Conservation (phyloP, 257 asterid species). For the Voacanga thouarsii region DNA sequence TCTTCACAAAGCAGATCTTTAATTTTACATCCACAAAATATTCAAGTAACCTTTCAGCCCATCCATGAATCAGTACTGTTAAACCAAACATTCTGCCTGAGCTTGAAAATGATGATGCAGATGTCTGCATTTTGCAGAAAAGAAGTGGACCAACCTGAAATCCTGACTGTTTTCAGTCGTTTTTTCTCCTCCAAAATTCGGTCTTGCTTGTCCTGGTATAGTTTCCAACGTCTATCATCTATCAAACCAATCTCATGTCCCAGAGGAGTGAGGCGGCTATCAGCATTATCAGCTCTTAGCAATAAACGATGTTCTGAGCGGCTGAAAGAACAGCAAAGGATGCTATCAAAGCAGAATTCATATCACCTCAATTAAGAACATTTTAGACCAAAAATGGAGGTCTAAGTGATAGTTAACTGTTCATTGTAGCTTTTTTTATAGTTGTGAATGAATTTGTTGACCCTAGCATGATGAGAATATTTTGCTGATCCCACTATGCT, state of each 20-base stretch:
- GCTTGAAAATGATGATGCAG: not conserved
- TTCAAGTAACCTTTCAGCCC: not conserved
- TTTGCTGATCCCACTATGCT: not conserved
- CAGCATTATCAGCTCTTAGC: slow-evolving; percentile 93
- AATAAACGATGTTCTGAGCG: slow-evolving; percentile 96
- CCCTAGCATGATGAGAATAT: not conserved
- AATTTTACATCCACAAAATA: not conserved
- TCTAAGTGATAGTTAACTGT: not conserved
- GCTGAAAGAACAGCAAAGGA: slow-evolving; percentile 37
- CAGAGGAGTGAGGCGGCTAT: slow-evolving; percentile 93
- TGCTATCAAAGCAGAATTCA: not conserved
- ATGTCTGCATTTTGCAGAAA: not conserved
- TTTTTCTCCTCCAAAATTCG: slow-evolving; percentile 77
- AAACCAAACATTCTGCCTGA: not conserved
- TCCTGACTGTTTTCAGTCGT: slow-evolving; percentile 60
- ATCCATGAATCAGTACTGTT: not conserved
- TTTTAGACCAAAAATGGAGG: not conserved
- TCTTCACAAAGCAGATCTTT: not conserved
- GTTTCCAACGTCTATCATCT: slow-evolving; percentile 75
- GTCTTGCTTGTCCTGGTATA: slow-evolving; percentile 80
- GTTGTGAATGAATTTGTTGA: not conserved
- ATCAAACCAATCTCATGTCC: slow-evolving; percentile 91
- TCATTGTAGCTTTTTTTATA: not conserved
- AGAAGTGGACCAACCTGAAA: slow-evolving; percentile 55
- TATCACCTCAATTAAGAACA: not conserved